Base-by-base conservation (phyloP, 257 asterid genomes). In the Scutellaria galericulata region DNA sequence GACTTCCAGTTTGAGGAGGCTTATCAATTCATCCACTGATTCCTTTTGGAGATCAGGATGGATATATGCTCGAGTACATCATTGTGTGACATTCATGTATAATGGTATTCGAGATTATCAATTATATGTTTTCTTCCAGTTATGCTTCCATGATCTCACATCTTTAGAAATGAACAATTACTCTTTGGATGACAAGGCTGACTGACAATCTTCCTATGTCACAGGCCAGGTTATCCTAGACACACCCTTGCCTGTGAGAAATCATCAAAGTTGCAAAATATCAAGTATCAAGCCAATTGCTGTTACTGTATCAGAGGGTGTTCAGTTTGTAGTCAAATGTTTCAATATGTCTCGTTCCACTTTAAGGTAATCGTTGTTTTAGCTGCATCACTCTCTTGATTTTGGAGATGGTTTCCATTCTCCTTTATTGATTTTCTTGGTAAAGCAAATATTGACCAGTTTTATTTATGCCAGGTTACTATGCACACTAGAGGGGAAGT, bases 21-120 rank as follows among this genome's bases (percentile, higher is more conserved):
- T 95, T 86, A 82, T 92, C 76, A 81, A 84, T 81, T 78, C 86
- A 74, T 90, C 89, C 40, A 68, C 80, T 20, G 92, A 92, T 79
- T 78, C 96, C 59, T 88, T 92, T 77, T 92, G 99, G 98, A 86
- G 76, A 78, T 78, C 85, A 9, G 99, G 97, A 59, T 90, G 97
- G 98, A 86, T 95, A 75, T 92, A 88, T 79, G 77, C 96, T 75
- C 88, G 93, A 74, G 83, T 87, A 76, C 84, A 66, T 70, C 87
- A 90, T 67, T 90, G 76, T 58, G 83, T 86, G 74, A 83, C 94
- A 62, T 88, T 95, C 79, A 77, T 88, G 46, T 87, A 82, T 70
- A 86, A 92, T 85, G 99, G 99, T 91, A 80, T 70, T 55, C 64
- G 56, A 44, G 35, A 39, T 10, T 74, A 62, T 77, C 55, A 39